Base-by-base conservation (phyloP, 768 basidiomycete genomes). In the Candolleomyces aberdarensis region DNA sequence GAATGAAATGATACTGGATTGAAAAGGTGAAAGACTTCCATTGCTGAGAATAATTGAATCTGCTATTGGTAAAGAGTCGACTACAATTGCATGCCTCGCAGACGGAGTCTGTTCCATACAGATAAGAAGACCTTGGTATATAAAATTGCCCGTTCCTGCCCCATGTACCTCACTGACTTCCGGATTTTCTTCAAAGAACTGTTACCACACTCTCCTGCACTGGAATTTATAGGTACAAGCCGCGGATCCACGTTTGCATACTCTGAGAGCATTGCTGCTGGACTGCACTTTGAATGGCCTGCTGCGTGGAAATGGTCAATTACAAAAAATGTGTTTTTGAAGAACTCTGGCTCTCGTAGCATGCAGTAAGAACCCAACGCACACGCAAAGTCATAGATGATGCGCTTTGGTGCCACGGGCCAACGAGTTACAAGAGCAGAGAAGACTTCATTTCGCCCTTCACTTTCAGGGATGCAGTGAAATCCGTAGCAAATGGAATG, bases 391-490 rank as follows among this genome's bases (percentile, higher is more conserved):
- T 32, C 32, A 56, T 10, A 68, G 66, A 63, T 72, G 5, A 74
- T 62, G 15, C 65, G 39, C 54, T 66, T 64, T 5, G 75, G 74
- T 2, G 73, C 64, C 9, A 39, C 69, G 14, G 55, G 58, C 71
- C 72, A 77, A 14, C 64, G 63, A 1, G 75, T 78, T 14, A 74
- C 64, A 0, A 78, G 64, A 1, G 78, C 76, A 3, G 72, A 75
- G 58, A 78, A 78, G 0, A 77, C 73, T 62, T 78, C 72, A 59
- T 78, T 76, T 1, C 72, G 46, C 4, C 76, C 76, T 62, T 77
- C 76, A 1, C 66, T 70, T 9, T 62, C 48, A 0, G 74, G 76
- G 20, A 73, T 32, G 32, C 32, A 32, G 9, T 32, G 32, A 9
- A 32, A 32, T 9, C 32, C 32, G 32, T 32, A 32, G 51, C 70